Percentiles rank a stretch among this genome's conserved stretches.
Conservation (phyloP, 768 basidiomycete species). For the Clitopilus passeckerianus region DNA sequence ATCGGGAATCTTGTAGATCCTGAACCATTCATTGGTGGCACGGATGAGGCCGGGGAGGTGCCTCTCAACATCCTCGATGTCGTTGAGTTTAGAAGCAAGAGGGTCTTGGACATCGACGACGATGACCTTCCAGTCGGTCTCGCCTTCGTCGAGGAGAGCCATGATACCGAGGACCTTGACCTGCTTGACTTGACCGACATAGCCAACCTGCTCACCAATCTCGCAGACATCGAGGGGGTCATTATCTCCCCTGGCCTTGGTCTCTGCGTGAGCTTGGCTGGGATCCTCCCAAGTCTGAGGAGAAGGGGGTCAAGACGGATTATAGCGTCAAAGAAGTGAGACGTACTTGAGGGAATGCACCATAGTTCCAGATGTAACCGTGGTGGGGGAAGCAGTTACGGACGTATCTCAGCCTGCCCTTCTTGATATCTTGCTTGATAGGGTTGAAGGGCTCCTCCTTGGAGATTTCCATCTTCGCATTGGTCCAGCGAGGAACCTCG, state of each 20-base stretch:
- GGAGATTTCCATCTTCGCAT: conserved; percentile 99
- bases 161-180: conserved; percentile 99
- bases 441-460: conserved; percentile 99
- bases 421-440: conserved; percentile 99
- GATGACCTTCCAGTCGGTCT: conserved; percentile 99
- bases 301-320: conserved; percentile 3
- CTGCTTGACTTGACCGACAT: conserved; percentile 96
- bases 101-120: conserved; percentile 96
- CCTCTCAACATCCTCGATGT: conserved; percentile 98
- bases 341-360: conserved; percentile 93
- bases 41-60: conserved; percentile 96
- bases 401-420: conserved; percentile 92
- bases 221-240: conserved; percentile 99
- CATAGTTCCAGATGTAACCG: conserved; percentile 99
- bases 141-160: conserved; percentile 98
- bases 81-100: conserved; percentile 93
- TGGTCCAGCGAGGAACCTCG: conserved; percentile 98
- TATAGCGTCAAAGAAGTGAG: background rate
- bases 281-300: conserved; percentile 98
- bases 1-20: conserved; percentile 96
- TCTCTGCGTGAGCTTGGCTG: conserved; percentile 79
- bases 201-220: conserved; percentile 98
- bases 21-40: conserved; percentile 99
- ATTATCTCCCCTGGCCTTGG: conserved; percentile 98
- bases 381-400: conserved; percentile 99